Evolutionary conservation across 2,329 filamentous ascomycete genomes (phyloP).

Genomic region (Penicillium sp.): DNA sequence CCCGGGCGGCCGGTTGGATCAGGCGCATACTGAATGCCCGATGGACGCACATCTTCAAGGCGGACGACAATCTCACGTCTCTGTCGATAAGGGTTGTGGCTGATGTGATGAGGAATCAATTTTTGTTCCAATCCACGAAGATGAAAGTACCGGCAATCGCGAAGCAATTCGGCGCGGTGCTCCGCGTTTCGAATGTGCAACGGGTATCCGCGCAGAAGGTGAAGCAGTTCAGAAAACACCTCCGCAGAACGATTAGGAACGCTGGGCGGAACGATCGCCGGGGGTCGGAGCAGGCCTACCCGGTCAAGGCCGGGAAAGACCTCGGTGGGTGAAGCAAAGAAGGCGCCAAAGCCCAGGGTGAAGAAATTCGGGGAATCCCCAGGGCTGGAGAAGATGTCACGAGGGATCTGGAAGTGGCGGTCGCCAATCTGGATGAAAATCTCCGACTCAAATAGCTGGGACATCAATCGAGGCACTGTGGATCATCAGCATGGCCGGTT

Average conservation of each 20-base stretch:
- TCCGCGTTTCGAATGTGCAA: conserved; percentile 67
- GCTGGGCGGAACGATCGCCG: conserved; percentile 74
- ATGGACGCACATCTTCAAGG: conserved; percentile 82
- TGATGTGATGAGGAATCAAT: conserved; percentile 69
- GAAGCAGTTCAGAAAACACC: conserved; percentile 74
- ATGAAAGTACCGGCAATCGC: conserved; percentile 88
- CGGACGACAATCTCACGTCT: conserved; percentile 71
- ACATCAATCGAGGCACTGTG: conserved; percentile 76
- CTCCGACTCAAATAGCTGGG: conserved; percentile 82
- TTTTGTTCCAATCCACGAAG: conserved; percentile 86
- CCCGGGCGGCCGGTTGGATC: conserved; percentile 34
- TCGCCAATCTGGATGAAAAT: conserved; percentile 90
- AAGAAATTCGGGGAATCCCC: conserved; percentile 97
- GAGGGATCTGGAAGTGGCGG: conserved; percentile 80
- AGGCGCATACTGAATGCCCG: conserved; percentile 62
- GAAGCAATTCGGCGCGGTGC: conserved; percentile 70
- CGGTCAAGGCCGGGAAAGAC: conserved; percentile 81
- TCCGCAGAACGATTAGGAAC: conserved; percentile 78
- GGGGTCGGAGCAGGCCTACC: conserved; percentile 72
- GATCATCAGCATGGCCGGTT: conserved; percentile 1
- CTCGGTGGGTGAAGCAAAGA: conserved; percentile 74
- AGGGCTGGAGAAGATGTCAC: conserved; percentile 75
- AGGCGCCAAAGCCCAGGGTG: conserved; percentile 78
- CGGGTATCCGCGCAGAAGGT: conserved; percentile 76
- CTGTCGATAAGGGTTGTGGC: conserved; percentile 63